Base-by-base conservation (phyloP, 495 filamentous ascomycete genomes). In the Aspergillus cristatus region DNA sequence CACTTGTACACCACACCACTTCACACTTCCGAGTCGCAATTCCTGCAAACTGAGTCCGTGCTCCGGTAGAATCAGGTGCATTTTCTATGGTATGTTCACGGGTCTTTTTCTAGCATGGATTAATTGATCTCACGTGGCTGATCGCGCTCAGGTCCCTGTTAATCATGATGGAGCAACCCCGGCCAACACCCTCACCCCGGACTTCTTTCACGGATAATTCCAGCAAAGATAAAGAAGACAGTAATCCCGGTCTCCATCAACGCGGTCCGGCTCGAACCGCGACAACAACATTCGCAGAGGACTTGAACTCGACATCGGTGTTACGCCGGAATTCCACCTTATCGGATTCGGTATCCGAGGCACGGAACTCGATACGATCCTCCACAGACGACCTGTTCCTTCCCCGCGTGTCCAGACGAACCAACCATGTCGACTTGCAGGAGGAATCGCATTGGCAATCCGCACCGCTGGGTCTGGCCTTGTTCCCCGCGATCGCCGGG, bases 401-500 rank as follows among this genome's bases (percentile, higher is more conserved):
- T 12, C 83, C 87, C 0, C 72, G 76, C 18, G 60, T 40, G 22
- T 45, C 32, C 33, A 44, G 43, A 42, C 38, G 32, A 3, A 38
- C 26, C 47, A 50, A 55, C 28, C 41, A 40, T 24, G 49, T 53
- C 25, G 10, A 44, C 12, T 32, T 48, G 20, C 44, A 51, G 11
- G 78, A 81, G 25, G 64, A 73, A 35, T 79, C 79, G 12, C 60
- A 73, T 51, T 91, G 84, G 78, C 76, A 90, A 46, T 84, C 76
- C 0, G 62, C 82, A 2, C 88, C 93, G 0, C 67, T 98, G 26
- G 76, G 74, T 0, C 78, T 96, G 46, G 88, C 85, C 2, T 65
- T 96, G 26, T 58, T 98, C 26, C 91, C 91, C 1, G 87, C 89
- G 0, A 44, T 94, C 12, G 90, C 77, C 1, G 91, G 89, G 0